Percentiles rank a stretch among this genome's conserved stretches.
Conservation (phyloP, 1,139 yeast genomes). For the Suhomyces ambrosiae region DNA sequence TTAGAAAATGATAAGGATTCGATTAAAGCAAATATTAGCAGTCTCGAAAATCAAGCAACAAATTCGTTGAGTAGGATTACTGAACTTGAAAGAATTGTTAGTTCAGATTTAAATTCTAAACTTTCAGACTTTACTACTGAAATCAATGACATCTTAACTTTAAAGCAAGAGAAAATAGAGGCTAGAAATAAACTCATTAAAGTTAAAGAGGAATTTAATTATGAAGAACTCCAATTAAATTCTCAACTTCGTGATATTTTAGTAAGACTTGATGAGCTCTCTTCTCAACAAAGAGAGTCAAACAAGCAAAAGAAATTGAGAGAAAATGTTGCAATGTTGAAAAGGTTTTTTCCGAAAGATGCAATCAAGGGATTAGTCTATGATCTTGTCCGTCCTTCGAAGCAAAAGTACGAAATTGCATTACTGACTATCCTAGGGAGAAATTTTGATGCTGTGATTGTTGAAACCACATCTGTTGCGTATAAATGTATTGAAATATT, state of each 20-base stretch:
- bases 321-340: constrained; percentile 70
- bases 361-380: constrained; percentile 80
- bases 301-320: constrained; percentile 66
- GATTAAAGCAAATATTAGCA: constrained; percentile 38
- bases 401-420: constrained; percentile 74
- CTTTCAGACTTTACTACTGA: constrained; percentile 37
- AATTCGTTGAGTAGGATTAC: constrained; percentile 43
- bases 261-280: constrained; percentile 65
- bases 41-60: constrained; percentile 46
- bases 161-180: constrained; percentile 45
- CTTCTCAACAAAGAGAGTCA: constrained; percentile 76
- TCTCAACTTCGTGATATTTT: constrained; percentile 66
- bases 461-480: constrained; percentile 74
- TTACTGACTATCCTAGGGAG: constrained; percentile 79
- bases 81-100: constrained; percentile 33
- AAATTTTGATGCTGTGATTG: constrained; percentile 80
- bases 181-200: constrained; percentile 44
- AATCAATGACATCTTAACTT: constrained; percentile 35
- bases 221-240: constrained; percentile 58
- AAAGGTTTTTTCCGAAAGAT: constrained; percentile 63
- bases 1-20: constrained; percentile 50
- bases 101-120: constrained; percentile 35
- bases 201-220: constrained; percentile 47
- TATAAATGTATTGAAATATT: constrained; percentile 79
- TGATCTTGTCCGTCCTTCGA: constrained; percentile 80